These are phyloP conservation scores for Russula vinacea DNA, from an alignment of 768 basidiomycete species.

Conservation along the genomic window DNA sequence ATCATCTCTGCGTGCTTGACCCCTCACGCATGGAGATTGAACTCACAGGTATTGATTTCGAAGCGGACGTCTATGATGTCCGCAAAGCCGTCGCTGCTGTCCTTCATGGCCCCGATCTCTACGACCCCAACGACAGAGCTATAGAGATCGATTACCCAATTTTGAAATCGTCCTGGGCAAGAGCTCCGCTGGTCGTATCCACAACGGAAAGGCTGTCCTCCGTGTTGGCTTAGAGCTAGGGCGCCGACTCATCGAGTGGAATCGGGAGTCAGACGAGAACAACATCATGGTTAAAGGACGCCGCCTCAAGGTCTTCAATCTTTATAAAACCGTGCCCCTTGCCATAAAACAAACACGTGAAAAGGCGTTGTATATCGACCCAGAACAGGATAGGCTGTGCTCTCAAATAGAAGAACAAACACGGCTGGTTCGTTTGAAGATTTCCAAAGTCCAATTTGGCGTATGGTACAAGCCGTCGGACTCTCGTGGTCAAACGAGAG, in stretches of 20 bases:
- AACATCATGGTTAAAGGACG: slow-evolving; percentile 29
- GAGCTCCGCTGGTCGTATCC: slow-evolving; percentile 49
- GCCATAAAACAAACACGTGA: slow-evolving; percentile 30
- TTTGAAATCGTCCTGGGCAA: slow-evolving; percentile 57
- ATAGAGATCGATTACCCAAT: slow-evolving; percentile 44
- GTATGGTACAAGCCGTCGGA: neutral
- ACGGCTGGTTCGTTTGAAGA: neutral
- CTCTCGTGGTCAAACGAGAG: neutral
- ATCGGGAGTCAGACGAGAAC: slow-evolving; percentile 36
- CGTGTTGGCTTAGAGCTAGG: slow-evolving; percentile 39
- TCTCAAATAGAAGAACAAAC: neutral
- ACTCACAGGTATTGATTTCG: slow-evolving; percentile 37
- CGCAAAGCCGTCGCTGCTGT: slow-evolving; percentile 53
- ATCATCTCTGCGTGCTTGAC: too few species aligned
- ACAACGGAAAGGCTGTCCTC: slow-evolving; percentile 50
- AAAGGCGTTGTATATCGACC: slow-evolving; percentile 31
- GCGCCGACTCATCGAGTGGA: slow-evolving; percentile 46
- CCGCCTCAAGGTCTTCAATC: slow-evolving; percentile 29
- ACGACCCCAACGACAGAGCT: slow-evolving; percentile 34
- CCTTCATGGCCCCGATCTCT: slow-evolving; percentile 58
- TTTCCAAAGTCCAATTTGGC: neutral
- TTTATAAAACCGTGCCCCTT: slow-evolving; percentile 7
- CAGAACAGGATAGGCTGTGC: neutral
- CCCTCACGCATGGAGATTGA: slow-evolving; percentile 40
- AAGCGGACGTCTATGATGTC: slow-evolving; percentile 54